Evolutionary conservation across 2,329 filamentous ascomycete species (phyloP).

Genomic region (Monosporascus sp.): DNA sequence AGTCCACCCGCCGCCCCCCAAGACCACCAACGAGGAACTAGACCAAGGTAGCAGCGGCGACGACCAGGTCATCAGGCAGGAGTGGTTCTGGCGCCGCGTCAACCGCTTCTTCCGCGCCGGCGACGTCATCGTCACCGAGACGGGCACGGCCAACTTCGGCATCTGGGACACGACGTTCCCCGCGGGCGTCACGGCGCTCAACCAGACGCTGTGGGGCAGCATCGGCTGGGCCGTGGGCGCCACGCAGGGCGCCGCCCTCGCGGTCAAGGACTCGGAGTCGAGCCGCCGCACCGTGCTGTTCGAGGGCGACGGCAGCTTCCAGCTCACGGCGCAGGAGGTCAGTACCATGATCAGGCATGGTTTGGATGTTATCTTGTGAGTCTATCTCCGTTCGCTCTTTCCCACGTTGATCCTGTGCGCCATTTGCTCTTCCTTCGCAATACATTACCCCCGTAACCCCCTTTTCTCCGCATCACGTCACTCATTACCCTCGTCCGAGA

Average conservation of each 20-base stretch:
- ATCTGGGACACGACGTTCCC: conserved; percentile 84
- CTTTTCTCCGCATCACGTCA: background rate
- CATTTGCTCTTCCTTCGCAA: too few relatives aligned
- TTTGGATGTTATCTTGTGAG: conserved; percentile 71
- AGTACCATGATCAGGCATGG: conserved; percentile 75
- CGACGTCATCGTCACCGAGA: conserved; percentile 81
- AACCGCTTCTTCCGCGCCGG: conserved; percentile 65
- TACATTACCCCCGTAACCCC: background rate
- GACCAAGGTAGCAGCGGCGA: conserved; percentile 25
- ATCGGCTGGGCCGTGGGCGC: conserved; percentile 58
- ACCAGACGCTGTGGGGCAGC: conserved; percentile 69
- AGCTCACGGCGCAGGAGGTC: conserved; percentile 78
- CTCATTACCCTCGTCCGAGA: too few relatives aligned
- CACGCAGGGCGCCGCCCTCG: conserved; percentile 63
- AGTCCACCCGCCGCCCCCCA: conserved; percentile 46
- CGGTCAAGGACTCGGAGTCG: conserved; percentile 57
- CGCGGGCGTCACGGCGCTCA: conserved; percentile 69
- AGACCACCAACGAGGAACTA: conserved; percentile 33
- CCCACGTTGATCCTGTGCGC: background rate
- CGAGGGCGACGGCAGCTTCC: conserved; percentile 84
- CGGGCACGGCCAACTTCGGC: conserved; percentile 82
- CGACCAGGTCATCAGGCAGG: conserved; percentile 54
- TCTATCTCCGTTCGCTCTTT: conserved; percentile 7
- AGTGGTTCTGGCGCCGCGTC: conserved; percentile 72
- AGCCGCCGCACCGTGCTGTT: conserved; percentile 69